Conservation (phyloP, 2,329 filamentous ascomycete species). For the Microascus cirrosus region DNA sequence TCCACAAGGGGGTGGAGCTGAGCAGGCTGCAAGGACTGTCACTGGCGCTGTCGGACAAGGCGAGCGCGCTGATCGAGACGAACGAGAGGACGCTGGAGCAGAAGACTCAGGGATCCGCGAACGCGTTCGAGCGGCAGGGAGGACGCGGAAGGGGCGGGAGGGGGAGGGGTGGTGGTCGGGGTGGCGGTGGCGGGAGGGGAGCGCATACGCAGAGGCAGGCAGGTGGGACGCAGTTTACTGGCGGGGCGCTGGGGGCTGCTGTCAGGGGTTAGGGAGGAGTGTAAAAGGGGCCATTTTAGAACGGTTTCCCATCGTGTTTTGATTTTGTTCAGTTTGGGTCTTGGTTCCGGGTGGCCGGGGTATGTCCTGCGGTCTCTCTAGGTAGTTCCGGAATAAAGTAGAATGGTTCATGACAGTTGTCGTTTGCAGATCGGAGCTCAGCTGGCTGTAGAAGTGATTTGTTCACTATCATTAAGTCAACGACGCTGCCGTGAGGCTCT, state of each 20-base stretch:
- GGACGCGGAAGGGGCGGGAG: conserved; percentile 53
- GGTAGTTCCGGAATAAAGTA: background rate
- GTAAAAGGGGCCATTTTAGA: background rate
- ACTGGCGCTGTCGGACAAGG: conserved; percentile 90
- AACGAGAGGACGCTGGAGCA: conserved; percentile 98
- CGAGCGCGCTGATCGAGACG: conserved; percentile 86
- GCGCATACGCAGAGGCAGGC: conserved; percentile 54
- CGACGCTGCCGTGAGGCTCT: too few relatives aligned
- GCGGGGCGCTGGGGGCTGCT: conserved; percentile 63
- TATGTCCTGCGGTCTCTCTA: background rate
- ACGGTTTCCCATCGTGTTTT: background rate
- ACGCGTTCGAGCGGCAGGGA: conserved; percentile 89
- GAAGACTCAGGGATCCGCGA: conserved; percentile 87
- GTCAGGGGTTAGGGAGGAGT: conserved; percentile 40
- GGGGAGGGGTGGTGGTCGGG: conserved; percentile 39
- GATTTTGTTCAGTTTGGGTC: conserved; percentile 1
- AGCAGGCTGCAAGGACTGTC: conserved; percentile 92
- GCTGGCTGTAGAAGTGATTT: too few relatives aligned
- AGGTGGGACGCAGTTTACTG: conserved; percentile 70
- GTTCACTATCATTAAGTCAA: too few relatives aligned
- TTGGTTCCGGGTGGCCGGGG: background rate
- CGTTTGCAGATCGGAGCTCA: too few relatives aligned
- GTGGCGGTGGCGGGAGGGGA: conserved; percentile 42
- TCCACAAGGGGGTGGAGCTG: conserved; percentile 98
- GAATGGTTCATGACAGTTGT: background rate